phyloP scores from a whole-genome alignment of 495 filamentous ascomycete species.

The Lentithecium fluviatile region DNA sequence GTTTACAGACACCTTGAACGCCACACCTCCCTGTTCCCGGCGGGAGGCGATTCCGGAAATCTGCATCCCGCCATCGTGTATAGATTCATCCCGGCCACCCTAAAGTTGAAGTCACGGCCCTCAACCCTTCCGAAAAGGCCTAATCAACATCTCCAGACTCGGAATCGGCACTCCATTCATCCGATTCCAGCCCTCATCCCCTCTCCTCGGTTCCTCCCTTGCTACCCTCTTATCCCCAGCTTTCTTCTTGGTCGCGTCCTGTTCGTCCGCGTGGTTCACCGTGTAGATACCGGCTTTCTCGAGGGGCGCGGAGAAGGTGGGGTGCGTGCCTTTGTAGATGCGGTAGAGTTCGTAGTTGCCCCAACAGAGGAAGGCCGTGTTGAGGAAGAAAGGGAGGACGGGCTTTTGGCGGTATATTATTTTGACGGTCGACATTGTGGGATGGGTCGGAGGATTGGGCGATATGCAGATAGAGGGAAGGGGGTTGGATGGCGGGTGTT shows the following conservation, averaged over 20 bases:
- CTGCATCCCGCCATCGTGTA: too few species aligned
- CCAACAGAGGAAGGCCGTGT: slow-evolving; percentile 1
- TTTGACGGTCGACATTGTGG: slow-evolving; percentile 1
- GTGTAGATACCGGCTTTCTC: not conserved
- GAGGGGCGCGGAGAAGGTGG: not conserved
- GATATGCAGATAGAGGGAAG: not conserved
- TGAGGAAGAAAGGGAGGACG: not conserved
- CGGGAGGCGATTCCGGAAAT: too few species aligned
- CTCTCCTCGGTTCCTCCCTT: not conserved
- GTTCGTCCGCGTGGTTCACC: not conserved
- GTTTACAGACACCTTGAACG: too few species aligned
- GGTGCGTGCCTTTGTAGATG: slow-evolving; percentile 8
- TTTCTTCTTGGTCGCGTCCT: not conserved
- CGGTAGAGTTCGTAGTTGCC: slow-evolving; percentile 9
- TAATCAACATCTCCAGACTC: slow-evolving; percentile 14
- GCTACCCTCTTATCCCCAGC: not conserved
- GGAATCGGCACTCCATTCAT: slow-evolving; percentile 18
- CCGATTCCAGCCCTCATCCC: not conserved
- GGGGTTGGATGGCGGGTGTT: not conserved
- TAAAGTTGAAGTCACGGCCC: too few species aligned
- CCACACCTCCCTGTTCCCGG: too few species aligned
- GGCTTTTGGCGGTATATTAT: not conserved
- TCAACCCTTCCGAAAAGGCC: slow-evolving; percentile 2
- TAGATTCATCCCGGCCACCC: too few species aligned
- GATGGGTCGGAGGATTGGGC: not conserved